Evolutionary conservation across 2,329 filamentous ascomycete species (phyloP), one percentile per base, ranked within the genome.

Genomic region (Venturia nashicola): DNA sequence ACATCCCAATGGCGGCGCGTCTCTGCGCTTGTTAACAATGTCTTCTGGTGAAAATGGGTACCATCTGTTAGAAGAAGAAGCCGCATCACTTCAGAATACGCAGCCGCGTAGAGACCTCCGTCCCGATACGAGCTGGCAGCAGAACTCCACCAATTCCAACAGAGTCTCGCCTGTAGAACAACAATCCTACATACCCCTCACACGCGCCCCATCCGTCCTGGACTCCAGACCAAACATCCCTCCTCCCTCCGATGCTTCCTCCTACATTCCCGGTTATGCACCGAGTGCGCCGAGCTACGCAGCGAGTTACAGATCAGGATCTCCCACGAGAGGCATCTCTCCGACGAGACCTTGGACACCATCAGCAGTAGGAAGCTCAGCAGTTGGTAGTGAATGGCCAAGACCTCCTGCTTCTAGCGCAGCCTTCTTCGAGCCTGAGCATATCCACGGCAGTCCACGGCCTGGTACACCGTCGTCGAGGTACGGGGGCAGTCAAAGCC

Each of bases 391-490:
- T 40, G 89, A 92, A 66, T 90, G 89, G 75, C 75, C 82, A 36
- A 83, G 89, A 61, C 88, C 89, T 9, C 87, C 90, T 2, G 84
- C 89, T 0, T 84, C 86, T 0, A 86, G 80, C 68, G 78, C 87
- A 32, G 82, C 86, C 4, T 97, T 94, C 74, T 97, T 94, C 74
- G 94, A 97, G 74, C 90, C 91, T 0, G 82, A 87, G 27, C 92
- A 97, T 69, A 76, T 97, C 65, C 93, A 97, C 71, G 94, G 94
- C 60, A 92, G 85, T 66, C 92, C 94, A 7, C 80, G 94, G 65
- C 93, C 94, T 1, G 93, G 93, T 5, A 97, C 93, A 0, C 91
- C 93, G 1, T 91, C 91, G 0, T 93, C 91, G 20, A 83, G 86
- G 72, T 97, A 97, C 73, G 89, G 91, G 23, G 88, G 90, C 18